Percentiles rank a stretch among this genome's conserved stretches.
phyloP scores from a whole-genome alignment of 768 basidiomycete species.

The Suillus decipiens region DNA sequence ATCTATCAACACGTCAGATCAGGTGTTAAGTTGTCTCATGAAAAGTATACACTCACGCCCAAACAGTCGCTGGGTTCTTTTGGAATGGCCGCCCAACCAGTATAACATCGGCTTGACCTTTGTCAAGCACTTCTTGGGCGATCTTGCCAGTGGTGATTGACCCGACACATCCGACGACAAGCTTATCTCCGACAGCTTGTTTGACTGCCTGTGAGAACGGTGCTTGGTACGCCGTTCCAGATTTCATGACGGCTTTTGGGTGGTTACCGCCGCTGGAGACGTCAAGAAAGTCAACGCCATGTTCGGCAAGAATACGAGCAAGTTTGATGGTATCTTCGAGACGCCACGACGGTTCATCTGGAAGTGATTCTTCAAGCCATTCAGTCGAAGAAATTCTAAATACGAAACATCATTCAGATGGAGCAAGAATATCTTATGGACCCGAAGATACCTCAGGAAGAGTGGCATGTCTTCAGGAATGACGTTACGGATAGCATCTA shows the following conservation, averaged over 20 bases:
- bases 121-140: slow-evolving; percentile 45
- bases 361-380: slow-evolving; percentile 62
- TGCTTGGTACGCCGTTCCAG: slow-evolving; percentile 49
- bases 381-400: slow-evolving; percentile 42
- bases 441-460: too few species aligned
- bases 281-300: slow-evolving; percentile 78
- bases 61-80: slow-evolving; percentile 55
- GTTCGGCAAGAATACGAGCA: slow-evolving; percentile 55
- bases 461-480: too few species aligned
- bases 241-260: slow-evolving; percentile 34
- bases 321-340: slow-evolving; percentile 67
- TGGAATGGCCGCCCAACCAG: slow-evolving; percentile 56
- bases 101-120: slow-evolving; percentile 47
- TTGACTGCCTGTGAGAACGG: slow-evolving; percentile 58
- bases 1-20: slow-evolving; percentile 20
- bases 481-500: too few species aligned
- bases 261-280: slow-evolving; percentile 66
- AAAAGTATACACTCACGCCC: slow-evolving; percentile 28
- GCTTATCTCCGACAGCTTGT: slow-evolving; percentile 42
- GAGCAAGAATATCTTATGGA: too few species aligned
- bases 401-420: too few species aligned
- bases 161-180: slow-evolving; percentile 33
- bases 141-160: slow-evolving; percentile 38
- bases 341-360: slow-evolving; percentile 66
- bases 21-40: not conserved